A percentile compares a stretch with the other conserved stretches of the same genome.
These are phyloP conservation scores for Ensete ventricosum DNA, from an alignment of 176 grass and related monocot genomes.

Conservation along the genomic window DNA sequence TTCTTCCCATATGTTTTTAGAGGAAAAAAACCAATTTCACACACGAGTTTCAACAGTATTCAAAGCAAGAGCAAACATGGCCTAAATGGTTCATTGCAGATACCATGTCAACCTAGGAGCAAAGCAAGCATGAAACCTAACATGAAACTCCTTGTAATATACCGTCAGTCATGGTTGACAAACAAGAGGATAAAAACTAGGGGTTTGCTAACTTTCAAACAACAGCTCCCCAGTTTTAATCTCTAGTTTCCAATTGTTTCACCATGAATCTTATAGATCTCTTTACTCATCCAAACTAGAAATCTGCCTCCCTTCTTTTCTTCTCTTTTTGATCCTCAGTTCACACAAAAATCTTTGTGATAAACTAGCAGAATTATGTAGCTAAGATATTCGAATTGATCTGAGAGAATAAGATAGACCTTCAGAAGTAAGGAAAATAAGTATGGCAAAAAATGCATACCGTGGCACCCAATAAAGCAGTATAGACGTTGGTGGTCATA, in stretches of 20 bases:
- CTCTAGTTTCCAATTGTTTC: too few species aligned
- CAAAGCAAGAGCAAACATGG: neutral
- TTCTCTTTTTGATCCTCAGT: too few species aligned
- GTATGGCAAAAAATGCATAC: conserved; percentile 30
- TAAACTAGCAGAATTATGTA: neutral
- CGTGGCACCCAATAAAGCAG: conserved; percentile 74
- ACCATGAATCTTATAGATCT: too few species aligned
- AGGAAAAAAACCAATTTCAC: neutral
- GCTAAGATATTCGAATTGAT: neutral
- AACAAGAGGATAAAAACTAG: too few species aligned
- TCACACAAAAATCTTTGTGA: neutral
- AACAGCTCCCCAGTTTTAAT: too few species aligned
- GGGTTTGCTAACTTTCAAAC: too few species aligned
- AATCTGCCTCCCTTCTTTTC: too few species aligned
- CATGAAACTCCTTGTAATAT: too few species aligned
- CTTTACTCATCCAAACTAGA: too few species aligned
- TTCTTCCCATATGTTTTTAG: neutral
- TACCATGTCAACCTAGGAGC: neutral
- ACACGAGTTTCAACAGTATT: neutral
- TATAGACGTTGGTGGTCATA: conserved; percentile 89
- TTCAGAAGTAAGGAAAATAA: neutral
- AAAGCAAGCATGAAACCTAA: neutral
- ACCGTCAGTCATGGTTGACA: too few species aligned
- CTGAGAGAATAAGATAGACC: neutral
- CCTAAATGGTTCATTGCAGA: neutral